These are phyloP conservation scores for Nissolia schottii DNA, from an alignment of 306 rosid species.

Conservation along the genomic window DNA sequence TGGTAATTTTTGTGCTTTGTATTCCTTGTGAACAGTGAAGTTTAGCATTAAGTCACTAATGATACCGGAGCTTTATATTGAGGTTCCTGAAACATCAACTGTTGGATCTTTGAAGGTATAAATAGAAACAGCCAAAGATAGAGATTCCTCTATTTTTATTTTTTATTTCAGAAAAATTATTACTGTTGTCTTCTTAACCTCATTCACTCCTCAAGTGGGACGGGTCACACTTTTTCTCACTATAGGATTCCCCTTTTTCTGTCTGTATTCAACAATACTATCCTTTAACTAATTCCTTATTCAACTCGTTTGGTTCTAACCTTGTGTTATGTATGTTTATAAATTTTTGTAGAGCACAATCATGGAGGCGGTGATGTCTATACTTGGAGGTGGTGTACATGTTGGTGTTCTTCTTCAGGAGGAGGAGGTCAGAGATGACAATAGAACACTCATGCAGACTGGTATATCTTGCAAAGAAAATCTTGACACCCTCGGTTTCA, in stretches of 20 bases:
- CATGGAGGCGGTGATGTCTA: conserved; percentile 72
- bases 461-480: conserved; percentile 78
- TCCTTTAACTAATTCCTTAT: neutral
- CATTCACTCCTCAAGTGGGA: neutral
- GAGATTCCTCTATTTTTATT: neutral
- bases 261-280: neutral
- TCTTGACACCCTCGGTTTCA: conserved; percentile 68
- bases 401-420: conserved; percentile 78
- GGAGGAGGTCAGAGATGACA: conserved; percentile 70
- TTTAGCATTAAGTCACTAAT: conserved; percentile 74
- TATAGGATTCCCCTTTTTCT: neutral
- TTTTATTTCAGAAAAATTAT: neutral
- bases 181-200: neutral
- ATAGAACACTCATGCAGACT: conserved; percentile 72
- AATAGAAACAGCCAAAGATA: neutral
- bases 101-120: conserved; percentile 79
- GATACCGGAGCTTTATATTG: conserved; percentile 87
- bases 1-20: conserved; percentile 16
- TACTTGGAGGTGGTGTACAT: conserved; percentile 62
- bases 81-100: conserved; percentile 85
- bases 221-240: neutral
- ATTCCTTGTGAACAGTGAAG: conserved; percentile 54
- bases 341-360: conserved; percentile 57
- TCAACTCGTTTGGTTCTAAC: neutral
- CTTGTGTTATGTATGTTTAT: neutral